Evolutionary conservation across 805 yeast genomes (phyloP).

Genomic region (Ogataea methanolica): DNA sequence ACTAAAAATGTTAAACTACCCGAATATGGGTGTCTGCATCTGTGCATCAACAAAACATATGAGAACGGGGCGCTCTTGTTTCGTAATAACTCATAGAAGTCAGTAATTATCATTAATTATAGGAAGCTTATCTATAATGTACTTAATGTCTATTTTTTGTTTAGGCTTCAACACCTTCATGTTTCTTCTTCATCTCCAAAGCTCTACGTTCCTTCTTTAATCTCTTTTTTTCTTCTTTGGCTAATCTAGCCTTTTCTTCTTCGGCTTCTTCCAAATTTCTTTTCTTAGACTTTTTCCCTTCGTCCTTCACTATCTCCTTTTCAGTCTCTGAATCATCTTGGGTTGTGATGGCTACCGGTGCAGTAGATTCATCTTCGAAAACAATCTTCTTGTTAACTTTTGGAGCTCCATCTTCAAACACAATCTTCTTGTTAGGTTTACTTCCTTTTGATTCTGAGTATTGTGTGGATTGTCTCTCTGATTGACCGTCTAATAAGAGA

Average conservation of each 20-base stretch:
- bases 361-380: slow-evolving; percentile 16
- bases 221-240: slow-evolving; percentile 25
- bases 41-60: too few species aligned
- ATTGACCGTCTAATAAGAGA: slow-evolving; percentile 23
- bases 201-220: slow-evolving; percentile 22
- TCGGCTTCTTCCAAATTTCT: slow-evolving; percentile 14
- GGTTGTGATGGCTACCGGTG: slow-evolving; percentile 6
- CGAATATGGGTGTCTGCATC: too few species aligned
- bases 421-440: slow-evolving; percentile 17
- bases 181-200: slow-evolving; percentile 11
- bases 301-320: slow-evolving; percentile 1
- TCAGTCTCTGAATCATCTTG: not conserved
- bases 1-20: too few species aligned
- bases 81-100: too few species aligned
- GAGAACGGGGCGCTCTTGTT: too few species aligned
- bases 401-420: slow-evolving; percentile 13
- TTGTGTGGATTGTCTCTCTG: not conserved
- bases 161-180: slow-evolving; percentile 1
- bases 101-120: too few species aligned
- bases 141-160: not conserved
- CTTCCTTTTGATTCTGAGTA: not conserved
- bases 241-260: slow-evolving; percentile 4
- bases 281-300: not conserved
- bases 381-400: slow-evolving; percentile 11
- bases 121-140: too few species aligned